Evolutionary conservation across 2,329 filamentous ascomycete species (phyloP), one percentile per base, ranked within the genome.

Genomic region (Incumbomyces lentus): DNA sequence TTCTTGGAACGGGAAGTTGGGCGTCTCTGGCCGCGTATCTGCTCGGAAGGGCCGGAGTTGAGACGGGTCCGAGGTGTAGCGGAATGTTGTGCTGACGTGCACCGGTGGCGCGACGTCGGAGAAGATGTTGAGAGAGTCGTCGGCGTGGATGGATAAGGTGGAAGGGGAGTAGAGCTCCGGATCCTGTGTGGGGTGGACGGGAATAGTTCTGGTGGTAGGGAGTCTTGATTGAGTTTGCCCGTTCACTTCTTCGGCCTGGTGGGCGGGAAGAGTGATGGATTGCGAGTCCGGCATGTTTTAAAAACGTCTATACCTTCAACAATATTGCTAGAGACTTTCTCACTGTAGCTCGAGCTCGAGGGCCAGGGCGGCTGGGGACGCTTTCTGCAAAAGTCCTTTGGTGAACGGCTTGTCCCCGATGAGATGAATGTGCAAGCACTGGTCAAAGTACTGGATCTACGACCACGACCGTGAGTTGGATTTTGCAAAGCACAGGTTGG

Each of bases 51-150:
- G 71, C 6, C 69, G 55, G 38, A 95, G 75, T 22, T 78, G 63
- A 5, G 80, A 74, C 1, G 87, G 85, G 61, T 95, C 75, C 44
- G 71, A 66, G 22, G 74, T 71, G 64, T 95, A 96, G 56, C 86
- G 81, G 66, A 87, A 96, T 13, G 87, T 96, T 11, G 90, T 95
- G 51, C 87, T 88, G 53, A 93, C 79, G 63, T 96, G 90, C 60
- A 96, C 73, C 3, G 90, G 80, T 49, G 92, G 90, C 11, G 90
- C 88, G 46, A 96, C 83, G 61, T 92, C 87, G 42, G 79, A 73
- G 55, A 84, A 78, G 30, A 73, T 67, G 64, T 86, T 86, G 58
- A 92, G 74, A 57, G 72, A 72, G 67, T 93, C 82, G 60, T 94
- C 88, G 52, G 84, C 86, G 63, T 94, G 88, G 52, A 94, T 71